phyloP scores from a whole-genome alignment of 2,329 filamentous ascomycete species.

The Sporothrix inflata region DNA sequence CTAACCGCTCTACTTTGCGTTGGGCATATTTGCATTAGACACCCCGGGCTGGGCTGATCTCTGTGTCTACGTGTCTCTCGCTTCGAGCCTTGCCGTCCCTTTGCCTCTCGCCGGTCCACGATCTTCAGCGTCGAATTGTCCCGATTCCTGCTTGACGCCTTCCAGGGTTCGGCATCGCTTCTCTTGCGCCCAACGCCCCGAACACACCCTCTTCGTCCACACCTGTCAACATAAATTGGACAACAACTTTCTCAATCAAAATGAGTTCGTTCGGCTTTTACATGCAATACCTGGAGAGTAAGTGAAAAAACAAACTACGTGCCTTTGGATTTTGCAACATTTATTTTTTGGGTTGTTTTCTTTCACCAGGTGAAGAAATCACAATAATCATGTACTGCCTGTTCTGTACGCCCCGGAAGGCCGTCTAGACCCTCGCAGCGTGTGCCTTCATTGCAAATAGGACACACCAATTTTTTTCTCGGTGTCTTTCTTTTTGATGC shows the following conservation, averaged over 20 bases:
- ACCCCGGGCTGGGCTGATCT: background rate
- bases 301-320: conserved; percentile 47
- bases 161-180: background rate
- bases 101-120: background rate
- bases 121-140: background rate
- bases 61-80: conserved; percentile 7
- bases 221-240: conserved; percentile 34
- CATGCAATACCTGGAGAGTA: conserved; percentile 76
- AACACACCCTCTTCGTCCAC: background rate
- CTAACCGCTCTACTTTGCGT: conserved; percentile 39
- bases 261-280: conserved; percentile 66
- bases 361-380: background rate
- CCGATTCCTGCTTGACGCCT: background rate
- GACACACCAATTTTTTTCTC: background rate
- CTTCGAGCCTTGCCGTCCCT: background rate
- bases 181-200: background rate
- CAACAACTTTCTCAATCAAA: conserved; percentile 35
- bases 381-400: background rate
- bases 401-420: background rate
- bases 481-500: no score
- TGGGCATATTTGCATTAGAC: conserved; percentile 59
- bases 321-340: background rate
- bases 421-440: background rate
- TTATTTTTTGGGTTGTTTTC: conserved; percentile 22
- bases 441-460: background rate